A percentile compares a stretch with the other conserved stretches of the same genome.
Conservation (phyloP, 2,329 filamentous ascomycete genomes). For the Fusarium euwallaceae region DNA sequence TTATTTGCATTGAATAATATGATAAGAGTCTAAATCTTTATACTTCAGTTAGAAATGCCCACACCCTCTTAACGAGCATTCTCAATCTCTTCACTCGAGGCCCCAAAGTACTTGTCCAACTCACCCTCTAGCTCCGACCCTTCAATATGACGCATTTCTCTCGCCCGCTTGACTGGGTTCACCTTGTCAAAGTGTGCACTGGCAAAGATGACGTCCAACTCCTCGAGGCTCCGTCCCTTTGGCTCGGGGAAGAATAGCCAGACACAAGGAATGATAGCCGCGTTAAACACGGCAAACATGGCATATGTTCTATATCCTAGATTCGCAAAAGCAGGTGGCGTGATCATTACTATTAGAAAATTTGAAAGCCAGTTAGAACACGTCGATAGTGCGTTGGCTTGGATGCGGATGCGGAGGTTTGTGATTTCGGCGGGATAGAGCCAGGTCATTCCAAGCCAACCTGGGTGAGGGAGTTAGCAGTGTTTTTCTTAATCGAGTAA, state of each 20-base stretch:
- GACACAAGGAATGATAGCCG: slow-evolving; percentile 62
- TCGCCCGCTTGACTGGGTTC: slow-evolving; percentile 46
- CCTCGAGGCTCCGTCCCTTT: slow-evolving; percentile 34
- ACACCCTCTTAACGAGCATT: not conserved
- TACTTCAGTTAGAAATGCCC: not conserved
- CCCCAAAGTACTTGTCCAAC: slow-evolving; percentile 48
- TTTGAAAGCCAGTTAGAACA: slow-evolving; percentile 75
- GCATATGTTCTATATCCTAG: slow-evolving; percentile 63
- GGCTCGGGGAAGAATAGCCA: slow-evolving; percentile 64
- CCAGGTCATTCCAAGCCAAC: slow-evolving; percentile 72
- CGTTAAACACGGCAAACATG: slow-evolving; percentile 66
- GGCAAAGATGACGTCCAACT: slow-evolving; percentile 38
- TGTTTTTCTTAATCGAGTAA: too few species aligned
- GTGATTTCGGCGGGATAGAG: slow-evolving; percentile 73
- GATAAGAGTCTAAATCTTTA: not conserved
- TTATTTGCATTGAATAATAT: not conserved
- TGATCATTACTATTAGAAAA: slow-evolving; percentile 81
- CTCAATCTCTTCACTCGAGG: slow-evolving; percentile 16
- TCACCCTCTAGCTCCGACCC: slow-evolving; percentile 44
- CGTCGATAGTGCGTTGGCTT: slow-evolving; percentile 69
- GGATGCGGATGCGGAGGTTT: slow-evolving; percentile 68
- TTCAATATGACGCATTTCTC: slow-evolving; percentile 45
- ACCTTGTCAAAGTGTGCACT: slow-evolving; percentile 42
- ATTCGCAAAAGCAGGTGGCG: slow-evolving; percentile 75
- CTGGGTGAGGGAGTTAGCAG: not conserved